Percentiles rank a stretch among this genome's conserved stretches.
These are phyloP conservation scores for Cryphonectria naterciae DNA, from an alignment of 2,329 filamentous ascomycete species.

Conservation along the genomic window DNA sequence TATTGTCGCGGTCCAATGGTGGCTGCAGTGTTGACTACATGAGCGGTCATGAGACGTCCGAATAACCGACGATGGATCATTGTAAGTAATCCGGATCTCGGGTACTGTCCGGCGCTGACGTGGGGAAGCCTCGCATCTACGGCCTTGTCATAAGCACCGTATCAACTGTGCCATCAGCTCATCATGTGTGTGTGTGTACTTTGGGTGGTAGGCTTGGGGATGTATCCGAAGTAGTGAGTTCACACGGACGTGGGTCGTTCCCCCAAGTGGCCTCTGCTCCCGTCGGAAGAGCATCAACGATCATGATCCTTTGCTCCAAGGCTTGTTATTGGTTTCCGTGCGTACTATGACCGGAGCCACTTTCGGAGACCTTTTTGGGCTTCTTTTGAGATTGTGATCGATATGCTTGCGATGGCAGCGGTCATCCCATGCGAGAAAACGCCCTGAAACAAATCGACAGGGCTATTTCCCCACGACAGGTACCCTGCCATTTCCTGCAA, in stretches of 20 bases:
- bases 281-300: neutral
- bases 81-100: conserved; percentile 16
- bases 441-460: conserved; percentile 27
- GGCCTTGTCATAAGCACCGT: conserved; percentile 13
- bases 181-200: neutral
- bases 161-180: conserved; percentile 27
- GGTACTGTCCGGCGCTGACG: conserved; percentile 6
- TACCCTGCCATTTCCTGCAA: conserved; percentile 26
- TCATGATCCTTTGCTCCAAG: conserved; percentile 12
- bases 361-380: neutral
- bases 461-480: conserved; percentile 22
- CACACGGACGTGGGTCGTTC: conserved; percentile 5
- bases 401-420: neutral
- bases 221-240: conserved; percentile 1
- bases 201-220: neutral
- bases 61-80: conserved; percentile 13
- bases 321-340: neutral
- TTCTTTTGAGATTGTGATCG: conserved; percentile 10
- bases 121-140: conserved; percentile 5
- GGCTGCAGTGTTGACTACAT: conserved; percentile 20
- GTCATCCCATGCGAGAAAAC: conserved; percentile 1
- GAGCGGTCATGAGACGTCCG: neutral
- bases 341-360: neutral
- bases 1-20: conserved; percentile 28
- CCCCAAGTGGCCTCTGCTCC: conserved; percentile 20